Evolutionary conservation across 345 rosid genomes (phyloP).

Genomic region (Erysimum cheiranthoides): DNA sequence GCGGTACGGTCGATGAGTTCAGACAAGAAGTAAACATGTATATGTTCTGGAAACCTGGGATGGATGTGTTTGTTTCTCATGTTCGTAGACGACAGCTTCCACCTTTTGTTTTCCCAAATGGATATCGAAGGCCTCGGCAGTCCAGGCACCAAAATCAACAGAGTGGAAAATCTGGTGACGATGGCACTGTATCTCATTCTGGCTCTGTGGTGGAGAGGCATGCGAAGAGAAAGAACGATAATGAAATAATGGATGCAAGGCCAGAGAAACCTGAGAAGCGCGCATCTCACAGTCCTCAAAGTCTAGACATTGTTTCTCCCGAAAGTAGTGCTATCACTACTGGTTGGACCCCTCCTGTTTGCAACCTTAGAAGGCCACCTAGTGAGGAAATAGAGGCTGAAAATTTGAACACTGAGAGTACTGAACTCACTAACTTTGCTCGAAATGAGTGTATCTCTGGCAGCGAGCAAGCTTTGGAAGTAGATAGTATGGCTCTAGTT

Average conservation of each 20-base stretch:
- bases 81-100: conserved; percentile 77
- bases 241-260: conserved; percentile 49
- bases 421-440: conserved; percentile 35
- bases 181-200: conserved; percentile 43
- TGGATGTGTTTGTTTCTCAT: conserved; percentile 74
- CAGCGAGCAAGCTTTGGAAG: conserved; percentile 43
- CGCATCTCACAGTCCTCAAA: conserved; percentile 57
- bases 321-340: conserved; percentile 48
- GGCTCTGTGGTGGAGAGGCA: conserved; percentile 56
- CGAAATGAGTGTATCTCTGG: conserved; percentile 33
- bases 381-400: conserved; percentile 43
- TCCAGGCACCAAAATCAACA: conserved; percentile 59
- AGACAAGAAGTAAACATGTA: conserved; percentile 63
- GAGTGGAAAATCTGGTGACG: conserved; percentile 56
- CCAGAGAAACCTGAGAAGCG: conserved; percentile 58
- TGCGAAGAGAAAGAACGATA: conserved; percentile 56
- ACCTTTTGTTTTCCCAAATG: conserved; percentile 69
- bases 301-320: conserved; percentile 54
- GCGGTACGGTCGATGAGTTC: conserved; percentile 70
- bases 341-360: conserved; percentile 50
- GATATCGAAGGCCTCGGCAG: conserved; percentile 56
- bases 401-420: conserved; percentile 27
- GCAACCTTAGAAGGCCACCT: conserved; percentile 42
- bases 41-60: conserved; percentile 76
- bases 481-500: conserved; percentile 41